Evolutionary conservation across 2,329 filamentous ascomycete genomes (phyloP).

Genomic region (Fusarium buxicola): DNA sequence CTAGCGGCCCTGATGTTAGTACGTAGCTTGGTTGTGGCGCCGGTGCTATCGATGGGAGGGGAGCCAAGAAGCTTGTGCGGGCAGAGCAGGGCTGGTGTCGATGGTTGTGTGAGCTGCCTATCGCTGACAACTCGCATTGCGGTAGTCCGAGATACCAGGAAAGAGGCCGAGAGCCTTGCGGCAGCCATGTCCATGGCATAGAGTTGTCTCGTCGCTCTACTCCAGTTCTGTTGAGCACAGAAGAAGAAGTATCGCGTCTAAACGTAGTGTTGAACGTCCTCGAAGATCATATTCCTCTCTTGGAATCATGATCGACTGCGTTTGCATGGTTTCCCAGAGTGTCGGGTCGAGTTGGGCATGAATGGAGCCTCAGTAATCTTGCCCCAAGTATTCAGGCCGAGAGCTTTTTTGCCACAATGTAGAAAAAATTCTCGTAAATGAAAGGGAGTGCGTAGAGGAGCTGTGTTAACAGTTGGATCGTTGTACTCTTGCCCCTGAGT

Average conservation of each 20-base stretch:
- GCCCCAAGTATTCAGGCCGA: not conserved
- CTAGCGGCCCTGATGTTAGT: slow-evolving; percentile 30
- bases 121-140: not conserved
- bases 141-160: not conserved
- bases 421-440: not conserved
- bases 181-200: not conserved
- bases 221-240: not conserved
- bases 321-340: slow-evolving; percentile 27
- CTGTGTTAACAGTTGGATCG: slow-evolving; percentile 3
- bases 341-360: slow-evolving; percentile 33
- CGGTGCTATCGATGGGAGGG: not conserved
- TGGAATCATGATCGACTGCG: slow-evolving; percentile 22
- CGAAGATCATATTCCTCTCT: slow-evolving; percentile 34
- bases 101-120: not conserved
- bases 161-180: not conserved
- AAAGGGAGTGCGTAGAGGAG: not conserved
- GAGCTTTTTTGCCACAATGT: not conserved
- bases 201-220: no score
- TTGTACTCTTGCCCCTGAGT: slow-evolving; percentile 11
- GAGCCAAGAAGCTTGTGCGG: slow-evolving; percentile 14
- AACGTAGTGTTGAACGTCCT: not conserved
- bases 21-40: not conserved
- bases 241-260: not conserved
- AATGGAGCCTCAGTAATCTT: slow-evolving; percentile 12
- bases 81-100: slow-evolving; percentile 9